Evolutionary conservation across 202 grass and related monocot genomes (phyloP), one percentile per base, ranked within the genome.

Genomic region (Setaria viridis): DNA sequence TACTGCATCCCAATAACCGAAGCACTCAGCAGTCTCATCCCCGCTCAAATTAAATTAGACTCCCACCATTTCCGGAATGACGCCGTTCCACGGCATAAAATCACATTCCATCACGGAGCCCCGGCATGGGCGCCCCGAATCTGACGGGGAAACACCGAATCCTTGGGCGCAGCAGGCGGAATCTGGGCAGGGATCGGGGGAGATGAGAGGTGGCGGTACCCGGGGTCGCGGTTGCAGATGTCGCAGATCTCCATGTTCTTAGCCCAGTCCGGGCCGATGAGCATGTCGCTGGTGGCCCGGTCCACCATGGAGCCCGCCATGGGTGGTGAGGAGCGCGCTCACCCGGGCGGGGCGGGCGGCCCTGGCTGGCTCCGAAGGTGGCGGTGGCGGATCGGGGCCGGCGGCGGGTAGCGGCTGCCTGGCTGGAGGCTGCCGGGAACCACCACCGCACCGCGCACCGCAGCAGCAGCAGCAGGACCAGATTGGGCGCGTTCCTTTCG

Each of bases 241-340:
- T 99, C 96, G 87, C 96, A 96, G 96, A 99, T 96, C 91, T 94
- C 93, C 89, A 96, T 92, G 93, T 99, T 99, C 91, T 92, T 99
- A 9, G 96, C 96, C 96, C 93, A 96, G 91, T 99, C 96, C 8
- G 96, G 84, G 53, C 91, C 93, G 82, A 99, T 95, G 83, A 99
- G 85, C 87, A 90, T 87, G 87, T 96, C 91, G 87, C 93, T 99
- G 70, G 90, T 99, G 62, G 96, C 96, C 33, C 93, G 88, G 84
- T 94, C 90, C 66, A 96, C 93, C 88, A 96, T 91, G 81, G 93
- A 16, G 60, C 89, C 96, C 20, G 96, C 96, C 96, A 99, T 98
- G 87, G 62, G 4, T 2, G 49, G 48, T 7, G 17, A 25, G 25
- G 25, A 25, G 25, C 25, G 25, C 25, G 25, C 25, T 25, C 25